phyloP scores from a whole-genome alignment of 805 yeast species.

The Wickerhamomyces bovis region DNA sequence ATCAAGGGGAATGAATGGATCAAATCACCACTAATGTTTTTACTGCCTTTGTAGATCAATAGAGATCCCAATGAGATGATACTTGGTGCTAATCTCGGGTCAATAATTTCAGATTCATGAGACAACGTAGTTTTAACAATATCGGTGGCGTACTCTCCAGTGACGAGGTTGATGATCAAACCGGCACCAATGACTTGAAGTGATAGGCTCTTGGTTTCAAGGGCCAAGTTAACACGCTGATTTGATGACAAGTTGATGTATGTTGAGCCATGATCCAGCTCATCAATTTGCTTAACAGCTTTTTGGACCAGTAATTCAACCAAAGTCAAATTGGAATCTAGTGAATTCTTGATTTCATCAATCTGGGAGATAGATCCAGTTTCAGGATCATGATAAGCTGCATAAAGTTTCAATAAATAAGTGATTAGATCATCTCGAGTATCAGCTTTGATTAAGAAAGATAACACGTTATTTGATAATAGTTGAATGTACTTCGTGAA shows the following conservation, averaged over 20 bases:
- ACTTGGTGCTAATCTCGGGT: constrained; percentile 43
- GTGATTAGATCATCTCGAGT: background rate
- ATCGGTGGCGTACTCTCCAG: constrained; percentile 36
- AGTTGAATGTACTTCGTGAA: constrained; percentile 25
- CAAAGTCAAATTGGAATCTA: constrained; percentile 10
- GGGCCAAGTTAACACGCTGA: constrained; percentile 43
- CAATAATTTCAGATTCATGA: constrained; percentile 46
- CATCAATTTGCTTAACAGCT: constrained; percentile 19
- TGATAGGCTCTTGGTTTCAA: constrained; percentile 46
- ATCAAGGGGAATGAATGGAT: constrained; percentile 43
- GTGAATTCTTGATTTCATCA: constrained; percentile 15
- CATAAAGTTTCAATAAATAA: constrained; percentile 26
- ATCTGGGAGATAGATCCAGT: constrained; percentile 15
- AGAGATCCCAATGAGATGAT: constrained; percentile 53
- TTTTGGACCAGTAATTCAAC: constrained; percentile 13
- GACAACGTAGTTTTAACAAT: constrained; percentile 47
- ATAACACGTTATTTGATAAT: constrained; percentile 13
- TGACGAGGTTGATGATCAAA: constrained; percentile 38
- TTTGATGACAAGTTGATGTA: constrained; percentile 48
- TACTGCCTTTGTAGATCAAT: constrained; percentile 34
- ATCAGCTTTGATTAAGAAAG: constrained; percentile 3
- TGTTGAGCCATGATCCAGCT: constrained; percentile 50
- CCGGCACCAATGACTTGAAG: constrained; percentile 61
- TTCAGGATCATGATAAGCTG: constrained; percentile 23
- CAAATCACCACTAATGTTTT: constrained; percentile 27